phyloP scores from a whole-genome alignment of 2,329 filamentous ascomycete species.

The Arthrobotrys sphaeroides region DNA sequence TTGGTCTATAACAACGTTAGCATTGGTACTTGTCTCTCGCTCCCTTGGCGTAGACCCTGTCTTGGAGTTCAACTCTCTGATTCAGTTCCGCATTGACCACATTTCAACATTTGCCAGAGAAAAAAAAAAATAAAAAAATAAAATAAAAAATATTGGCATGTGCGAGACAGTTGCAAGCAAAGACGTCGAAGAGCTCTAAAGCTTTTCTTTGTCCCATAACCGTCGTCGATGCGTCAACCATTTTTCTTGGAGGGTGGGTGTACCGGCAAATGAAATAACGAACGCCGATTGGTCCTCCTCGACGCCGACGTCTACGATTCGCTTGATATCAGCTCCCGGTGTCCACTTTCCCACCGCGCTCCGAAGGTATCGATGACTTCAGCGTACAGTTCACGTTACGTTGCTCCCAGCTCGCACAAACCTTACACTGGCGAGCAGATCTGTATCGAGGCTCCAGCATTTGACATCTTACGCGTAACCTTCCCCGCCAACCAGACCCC shows the following conservation, averaged over 20 bases:
- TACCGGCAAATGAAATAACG: not conserved
- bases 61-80: constrained; percentile 11
- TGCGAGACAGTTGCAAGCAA: not conserved
- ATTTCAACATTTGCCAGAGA: not conserved
- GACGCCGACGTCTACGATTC: constrained; percentile 5
- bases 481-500: not conserved
- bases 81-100: constrained; percentile 46
- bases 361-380: not conserved
- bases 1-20: not conserved
- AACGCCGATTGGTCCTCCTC: constrained; percentile 25
- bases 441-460: not conserved
- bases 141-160: not conserved
- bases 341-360: not conserved
- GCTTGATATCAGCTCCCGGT: constrained; percentile 22
- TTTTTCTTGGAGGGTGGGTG: not conserved
- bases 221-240: not conserved
- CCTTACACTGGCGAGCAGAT: not conserved
- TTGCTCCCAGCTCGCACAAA: constrained; percentile 4
- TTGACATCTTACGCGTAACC: not conserved
- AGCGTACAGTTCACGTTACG: not conserved
- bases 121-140: no score
- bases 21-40: constrained; percentile 17
- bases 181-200: not conserved
- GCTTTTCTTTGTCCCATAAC: not conserved
- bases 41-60: constrained; percentile 42